These are phyloP conservation scores for Calvatia gigantea DNA, from an alignment of 768 basidiomycete genomes.

Conservation along the genomic window DNA sequence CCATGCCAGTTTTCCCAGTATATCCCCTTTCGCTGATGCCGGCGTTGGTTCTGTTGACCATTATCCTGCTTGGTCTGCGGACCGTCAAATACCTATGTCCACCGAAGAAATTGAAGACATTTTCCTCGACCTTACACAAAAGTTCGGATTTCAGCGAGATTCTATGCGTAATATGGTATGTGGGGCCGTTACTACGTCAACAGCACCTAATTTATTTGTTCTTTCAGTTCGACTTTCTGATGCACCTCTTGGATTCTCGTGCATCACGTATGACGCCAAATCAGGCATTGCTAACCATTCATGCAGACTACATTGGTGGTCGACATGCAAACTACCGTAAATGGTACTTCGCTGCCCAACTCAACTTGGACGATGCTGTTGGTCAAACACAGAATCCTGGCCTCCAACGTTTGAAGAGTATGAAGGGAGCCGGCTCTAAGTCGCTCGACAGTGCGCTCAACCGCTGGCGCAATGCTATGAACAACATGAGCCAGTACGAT, in stretches of 20 bases:
- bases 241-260: slow-evolving; percentile 96
- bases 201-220: slow-evolving; percentile 1
- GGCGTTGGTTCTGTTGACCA: slow-evolving; percentile 54
- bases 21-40: slow-evolving; percentile 58
- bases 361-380: slow-evolving; percentile 98
- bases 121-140: slow-evolving; percentile 95
- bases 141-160: slow-evolving; percentile 97
- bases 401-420: slow-evolving; percentile 81
- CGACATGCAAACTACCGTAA: slow-evolving; percentile 99
- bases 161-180: slow-evolving; percentile 92
- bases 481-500: slow-evolving; percentile 99
- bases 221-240: slow-evolving; percentile 88
- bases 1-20: slow-evolving; percentile 53
- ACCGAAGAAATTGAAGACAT: slow-evolving; percentile 99
- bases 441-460: slow-evolving; percentile 91
- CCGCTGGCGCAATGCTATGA: slow-evolving; percentile 98
- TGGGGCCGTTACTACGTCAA: slow-evolving; percentile 14
- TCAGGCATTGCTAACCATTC: slow-evolving; percentile 93
- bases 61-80: slow-evolving; percentile 94
- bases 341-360: slow-evolving; percentile 99
- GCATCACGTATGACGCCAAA: slow-evolving; percentile 98
- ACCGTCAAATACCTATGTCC: slow-evolving; percentile 92
- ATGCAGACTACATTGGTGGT: slow-evolving; percentile 98
- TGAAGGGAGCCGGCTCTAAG: slow-evolving; percentile 64
- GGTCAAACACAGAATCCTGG: slow-evolving; percentile 94